Conservation (phyloP, 1,139 yeast species). For the Debaryomyces sp. region DNA sequence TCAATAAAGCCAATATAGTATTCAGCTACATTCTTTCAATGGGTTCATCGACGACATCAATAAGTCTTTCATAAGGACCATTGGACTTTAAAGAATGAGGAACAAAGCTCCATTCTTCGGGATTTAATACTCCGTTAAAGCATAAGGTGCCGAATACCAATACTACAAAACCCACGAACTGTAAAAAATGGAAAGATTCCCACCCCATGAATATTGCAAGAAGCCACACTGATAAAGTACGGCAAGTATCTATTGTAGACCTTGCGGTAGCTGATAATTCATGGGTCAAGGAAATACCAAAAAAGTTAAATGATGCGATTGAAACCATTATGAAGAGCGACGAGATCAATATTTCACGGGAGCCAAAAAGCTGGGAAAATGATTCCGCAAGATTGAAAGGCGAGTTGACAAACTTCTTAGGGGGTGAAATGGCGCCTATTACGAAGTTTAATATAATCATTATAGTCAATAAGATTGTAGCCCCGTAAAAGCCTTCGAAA, state of each 20-base stretch:
- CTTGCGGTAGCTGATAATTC: conserved; percentile 74
- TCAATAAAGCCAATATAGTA: neutral
- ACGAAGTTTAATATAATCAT: conserved; percentile 49
- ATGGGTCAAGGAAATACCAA: conserved; percentile 72
- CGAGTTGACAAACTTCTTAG: conserved; percentile 40
- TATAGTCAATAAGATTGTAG: conserved; percentile 42
- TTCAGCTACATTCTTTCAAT: conserved; percentile 13
- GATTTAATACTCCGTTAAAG: conserved; percentile 67
- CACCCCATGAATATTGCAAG: conserved; percentile 77
- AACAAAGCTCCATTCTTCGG: conserved; percentile 47
- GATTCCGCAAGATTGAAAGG: conserved; percentile 62
- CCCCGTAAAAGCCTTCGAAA: conserved; percentile 74
- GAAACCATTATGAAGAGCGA: conserved; percentile 71
- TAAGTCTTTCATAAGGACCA: conserved; percentile 6
- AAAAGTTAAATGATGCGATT: conserved; percentile 72
- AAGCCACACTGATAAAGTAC: conserved; percentile 77
- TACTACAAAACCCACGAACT: conserved; percentile 63
- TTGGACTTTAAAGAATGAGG: conserved; percentile 44
- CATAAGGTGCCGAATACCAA: conserved; percentile 75
- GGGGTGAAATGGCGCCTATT: conserved; percentile 35
- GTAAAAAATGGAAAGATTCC: conserved; percentile 68
- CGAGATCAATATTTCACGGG: conserved; percentile 46
- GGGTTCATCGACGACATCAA: conserved; percentile 14
- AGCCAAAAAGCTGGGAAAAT: conserved; percentile 50
- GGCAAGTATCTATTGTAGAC: conserved; percentile 77